phyloP scores from a whole-genome alignment of 2,329 filamentous ascomycete species.

The Lomentospora prolificans region DNA sequence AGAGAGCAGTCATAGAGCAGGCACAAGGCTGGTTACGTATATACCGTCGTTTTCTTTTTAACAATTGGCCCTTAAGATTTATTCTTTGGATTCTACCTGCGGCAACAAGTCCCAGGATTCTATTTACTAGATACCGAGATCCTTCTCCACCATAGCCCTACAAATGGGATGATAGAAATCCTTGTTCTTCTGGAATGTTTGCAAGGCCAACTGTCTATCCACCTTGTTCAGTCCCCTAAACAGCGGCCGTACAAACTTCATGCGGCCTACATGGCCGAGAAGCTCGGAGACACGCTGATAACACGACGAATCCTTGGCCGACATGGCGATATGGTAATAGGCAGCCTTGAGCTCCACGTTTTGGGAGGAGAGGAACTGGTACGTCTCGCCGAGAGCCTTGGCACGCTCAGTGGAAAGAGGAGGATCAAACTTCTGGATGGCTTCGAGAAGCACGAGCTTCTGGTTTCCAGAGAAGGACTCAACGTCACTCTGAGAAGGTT shows the following conservation, averaged over 20 bases:
- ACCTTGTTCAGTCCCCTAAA: constrained; percentile 67
- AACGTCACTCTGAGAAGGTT: constrained; percentile 60
- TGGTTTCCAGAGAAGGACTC: constrained; percentile 74
- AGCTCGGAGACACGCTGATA: constrained; percentile 65
- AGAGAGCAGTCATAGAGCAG: too few species aligned
- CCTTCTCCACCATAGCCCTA: constrained; percentile 75
- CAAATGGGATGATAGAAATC: constrained; percentile 97
- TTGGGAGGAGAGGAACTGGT: constrained; percentile 62
- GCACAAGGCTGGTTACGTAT: too few species aligned
- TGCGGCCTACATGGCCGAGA: constrained; percentile 73
- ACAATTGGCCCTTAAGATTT: too few species aligned
- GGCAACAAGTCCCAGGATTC: neutral
- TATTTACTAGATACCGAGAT: constrained; percentile 37
- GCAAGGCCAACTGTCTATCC: constrained; percentile 63
- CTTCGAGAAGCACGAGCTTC: constrained; percentile 81
- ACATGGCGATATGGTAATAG: constrained; percentile 71
- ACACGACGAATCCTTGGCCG: constrained; percentile 57
- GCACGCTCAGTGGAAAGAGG: constrained; percentile 57
- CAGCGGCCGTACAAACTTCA: constrained; percentile 93
- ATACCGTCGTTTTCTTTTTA: too few species aligned
- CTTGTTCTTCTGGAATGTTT: constrained; percentile 78
- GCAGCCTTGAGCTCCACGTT: constrained; percentile 81
- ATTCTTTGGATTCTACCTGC: too few species aligned
- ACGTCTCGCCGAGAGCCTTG: constrained; percentile 62
- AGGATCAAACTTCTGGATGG: constrained; percentile 56